These are phyloP conservation scores for Populus hybrid DNA, from an alignment of 441 rosid genomes.

Conservation along the genomic window DNA sequence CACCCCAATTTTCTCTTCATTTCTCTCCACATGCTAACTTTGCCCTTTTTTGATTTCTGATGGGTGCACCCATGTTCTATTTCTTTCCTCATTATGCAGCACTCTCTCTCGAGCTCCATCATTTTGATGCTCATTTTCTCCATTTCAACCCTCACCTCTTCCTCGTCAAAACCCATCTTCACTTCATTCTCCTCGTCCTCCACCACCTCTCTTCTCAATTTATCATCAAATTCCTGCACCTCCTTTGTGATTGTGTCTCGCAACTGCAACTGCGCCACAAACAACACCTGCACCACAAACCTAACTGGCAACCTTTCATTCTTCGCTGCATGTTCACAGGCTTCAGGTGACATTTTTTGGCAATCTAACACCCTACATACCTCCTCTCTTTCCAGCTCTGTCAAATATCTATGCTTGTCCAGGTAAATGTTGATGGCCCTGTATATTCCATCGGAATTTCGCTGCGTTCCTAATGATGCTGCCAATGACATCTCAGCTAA, in stretches of 20 bases:
- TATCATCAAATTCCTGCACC: slow-evolving; percentile 24
- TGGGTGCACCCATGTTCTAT: slow-evolving; percentile 33
- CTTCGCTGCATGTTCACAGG: slow-evolving; percentile 62
- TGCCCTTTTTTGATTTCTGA: slow-evolving; percentile 31
- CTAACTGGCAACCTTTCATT: slow-evolving; percentile 72
- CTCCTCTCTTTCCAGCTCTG: slow-evolving; percentile 62
- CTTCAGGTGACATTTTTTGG: slow-evolving; percentile 60
- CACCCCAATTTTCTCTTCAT: slow-evolving; percentile 90
- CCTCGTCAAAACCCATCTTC: slow-evolving; percentile 20
- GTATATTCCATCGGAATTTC: slow-evolving; percentile 68
- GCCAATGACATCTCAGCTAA: slow-evolving; percentile 50
- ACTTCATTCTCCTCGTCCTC: slow-evolving; percentile 29
- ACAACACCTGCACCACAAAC: slow-evolving; percentile 56
- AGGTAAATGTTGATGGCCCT: slow-evolving; percentile 64
- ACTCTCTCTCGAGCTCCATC: slow-evolving; percentile 49
- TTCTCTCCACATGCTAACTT: slow-evolving; percentile 61
- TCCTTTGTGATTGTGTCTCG: slow-evolving; percentile 38
- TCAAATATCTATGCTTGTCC: slow-evolving; percentile 51
- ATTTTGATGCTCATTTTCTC: slow-evolving; percentile 66
- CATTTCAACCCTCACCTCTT: slow-evolving; percentile 41
- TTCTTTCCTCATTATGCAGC: slow-evolving; percentile 44
- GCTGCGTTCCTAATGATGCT: slow-evolving; percentile 40
- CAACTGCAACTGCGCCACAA: slow-evolving; percentile 54
- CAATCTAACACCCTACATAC: slow-evolving; percentile 60
- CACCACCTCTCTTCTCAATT: slow-evolving; percentile 19